phyloP scores from a whole-genome alignment of 1,139 yeast species.

The Kodamaea sp. region DNA sequence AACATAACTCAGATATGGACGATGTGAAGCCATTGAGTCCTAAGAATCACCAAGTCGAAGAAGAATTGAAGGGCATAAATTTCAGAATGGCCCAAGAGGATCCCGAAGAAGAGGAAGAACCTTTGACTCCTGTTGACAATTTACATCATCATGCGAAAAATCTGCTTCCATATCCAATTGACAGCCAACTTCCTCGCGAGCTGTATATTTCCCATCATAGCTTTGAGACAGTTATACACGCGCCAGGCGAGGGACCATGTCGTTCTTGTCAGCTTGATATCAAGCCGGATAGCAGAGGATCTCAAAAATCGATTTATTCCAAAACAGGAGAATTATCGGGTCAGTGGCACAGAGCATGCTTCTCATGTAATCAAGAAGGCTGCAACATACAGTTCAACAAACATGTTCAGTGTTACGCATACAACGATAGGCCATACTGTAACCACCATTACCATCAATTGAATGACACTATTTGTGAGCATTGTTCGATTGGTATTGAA shows the following conservation, averaged over 20 bases:
- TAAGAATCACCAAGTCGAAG: conserved; percentile 31
- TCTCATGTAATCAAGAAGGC: conserved; percentile 57
- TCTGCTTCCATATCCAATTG: conserved; percentile 9
- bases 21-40: conserved; percentile 33
- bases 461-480: conserved; percentile 73
- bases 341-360: conserved; percentile 92
- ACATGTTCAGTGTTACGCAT: conserved; percentile 74
- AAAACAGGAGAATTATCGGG: conserved; percentile 83
- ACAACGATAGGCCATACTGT: conserved; percentile 80
- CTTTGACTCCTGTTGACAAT: conserved; percentile 10
- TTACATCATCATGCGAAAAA: background rate
- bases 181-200: conserved; percentile 5
- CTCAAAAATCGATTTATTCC: conserved; percentile 58
- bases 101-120: conserved; percentile 4
- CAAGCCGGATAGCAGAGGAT: conserved; percentile 48
- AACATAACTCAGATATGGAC: conserved; percentile 4
- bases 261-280: conserved; percentile 58
- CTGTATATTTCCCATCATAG: conserved; percentile 1
- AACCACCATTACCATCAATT: conserved; percentile 74
- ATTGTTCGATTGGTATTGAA: conserved; percentile 77
- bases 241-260: conserved; percentile 75
- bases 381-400: conserved; percentile 61
- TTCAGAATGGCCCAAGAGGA: conserved; percentile 14
- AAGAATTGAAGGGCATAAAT: conserved; percentile 32
- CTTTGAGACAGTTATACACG: conserved; percentile 9